Evolutionary conservation across 2,329 filamentous ascomycete species (phyloP), one percentile per base, ranked within the genome.

Genomic region (Leptoxyphium fumago): DNA sequence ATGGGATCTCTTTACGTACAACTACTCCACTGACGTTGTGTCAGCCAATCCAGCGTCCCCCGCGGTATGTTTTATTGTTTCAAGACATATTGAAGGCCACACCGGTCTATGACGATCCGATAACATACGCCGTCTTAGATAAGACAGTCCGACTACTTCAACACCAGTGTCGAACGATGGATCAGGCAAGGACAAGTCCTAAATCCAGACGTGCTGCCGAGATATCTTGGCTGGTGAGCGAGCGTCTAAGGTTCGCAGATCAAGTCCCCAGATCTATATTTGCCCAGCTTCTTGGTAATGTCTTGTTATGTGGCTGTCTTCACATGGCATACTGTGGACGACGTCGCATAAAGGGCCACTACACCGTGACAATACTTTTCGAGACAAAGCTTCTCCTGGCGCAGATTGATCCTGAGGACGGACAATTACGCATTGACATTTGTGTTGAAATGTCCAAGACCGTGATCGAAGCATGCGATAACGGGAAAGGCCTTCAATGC

Each of bases 21-120:
- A 39, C 7, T 45, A 21, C 41, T 14, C 34, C 41, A 15, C 29
- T 49, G 30, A 44, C 10, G 39, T 8, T 10, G n/a, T 18, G 13
- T 28, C 44, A 94, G 84, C 91, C 89, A 0, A 88, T 95, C 15
- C 89, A 98, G 63, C 76, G 89, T 44, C 75, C 95, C 17, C 94
- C 86, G 67, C 86, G 83, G 64, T 96, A 96, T 57, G 86, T 86
- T 10, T 69, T 98, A 3, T 69, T 96, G 2, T 88, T 96, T 55
- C 73, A 78, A 5, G 86, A 95, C 55, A 70, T 98, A 8, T 71
- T 88, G 47, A 88, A 82, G 55, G 74, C 81, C 51, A 95, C 88
- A 0, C 84, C 86, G 2, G 83, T 85, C 1, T 79, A 75, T 44
- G 89, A 96, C 57, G 93, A 87, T 55, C 86, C 87, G 0, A 78